Conservation (phyloP, 208 protist species). For the Angomonas ambiguus region DNA sequence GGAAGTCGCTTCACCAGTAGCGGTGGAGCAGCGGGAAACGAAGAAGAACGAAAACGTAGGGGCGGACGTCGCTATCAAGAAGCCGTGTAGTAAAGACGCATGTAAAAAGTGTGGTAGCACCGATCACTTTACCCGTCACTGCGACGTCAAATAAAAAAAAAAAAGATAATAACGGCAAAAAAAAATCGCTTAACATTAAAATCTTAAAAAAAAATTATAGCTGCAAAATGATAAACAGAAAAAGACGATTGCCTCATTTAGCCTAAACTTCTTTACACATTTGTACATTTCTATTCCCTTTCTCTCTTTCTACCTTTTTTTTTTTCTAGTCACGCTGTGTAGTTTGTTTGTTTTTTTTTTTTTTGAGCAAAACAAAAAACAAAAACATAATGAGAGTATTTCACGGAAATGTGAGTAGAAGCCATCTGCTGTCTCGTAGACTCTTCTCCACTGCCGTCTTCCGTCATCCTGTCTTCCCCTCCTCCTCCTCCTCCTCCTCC, state of each 20-base stretch:
- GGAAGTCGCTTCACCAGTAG: background rate
- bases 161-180: background rate
- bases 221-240: background rate
- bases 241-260: background rate
- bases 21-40: background rate
- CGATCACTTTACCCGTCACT: slow-evolving; percentile 39
- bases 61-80: background rate
- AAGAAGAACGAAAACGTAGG: background rate
- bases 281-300: background rate
- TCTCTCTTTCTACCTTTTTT: background rate
- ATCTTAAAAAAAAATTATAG: background rate
- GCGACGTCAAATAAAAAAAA: slow-evolving; percentile 14
- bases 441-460: background rate
- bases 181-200: background rate
- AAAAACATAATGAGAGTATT: background rate
- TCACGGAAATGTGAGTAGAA: background rate
- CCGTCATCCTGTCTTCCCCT: background rate
- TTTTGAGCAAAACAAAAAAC: background rate
- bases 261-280: background rate
- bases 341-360: slow-evolving; percentile 11
- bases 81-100: slow-evolving; percentile 23
- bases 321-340: background rate
- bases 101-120: slow-evolving; percentile 39
- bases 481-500: background rate
- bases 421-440: no score